phyloP scores from a whole-genome alignment of 1,139 yeast genomes.

The Wickerhamiella pararugosa region DNA sequence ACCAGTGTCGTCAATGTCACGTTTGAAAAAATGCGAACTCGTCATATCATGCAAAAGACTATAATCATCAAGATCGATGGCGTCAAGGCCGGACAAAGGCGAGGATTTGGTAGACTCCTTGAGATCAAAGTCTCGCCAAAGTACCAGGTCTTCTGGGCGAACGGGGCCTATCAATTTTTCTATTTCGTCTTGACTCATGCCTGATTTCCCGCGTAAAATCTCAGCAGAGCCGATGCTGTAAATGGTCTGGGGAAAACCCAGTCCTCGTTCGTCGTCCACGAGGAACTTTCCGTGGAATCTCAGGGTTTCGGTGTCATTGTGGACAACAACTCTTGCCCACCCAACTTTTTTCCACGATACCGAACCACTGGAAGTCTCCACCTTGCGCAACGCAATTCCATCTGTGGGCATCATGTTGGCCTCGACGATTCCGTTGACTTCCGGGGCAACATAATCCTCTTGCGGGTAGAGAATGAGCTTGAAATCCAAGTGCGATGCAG shows the following conservation, averaged over 20 bases:
- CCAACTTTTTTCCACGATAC: slow-evolving; percentile 20
- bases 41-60: slow-evolving; percentile 3
- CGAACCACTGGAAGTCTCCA: slow-evolving; percentile 10
- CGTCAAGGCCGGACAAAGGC: slow-evolving; percentile 3
- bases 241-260: slow-evolving; percentile 22
- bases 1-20: slow-evolving; percentile 17
- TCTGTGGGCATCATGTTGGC: slow-evolving; percentile 17
- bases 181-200: slow-evolving; percentile 12
- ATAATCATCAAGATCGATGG: slow-evolving; percentile 4
- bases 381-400: slow-evolving; percentile 21
- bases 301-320: slow-evolving; percentile 12
- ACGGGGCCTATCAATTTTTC: slow-evolving; percentile 5
- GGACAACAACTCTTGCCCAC: slow-evolving; percentile 23
- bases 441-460: slow-evolving; percentile 4
- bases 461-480: slow-evolving; percentile 20
- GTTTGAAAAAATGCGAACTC: slow-evolving; percentile 1
- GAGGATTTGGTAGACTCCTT: slow-evolving; percentile 6
- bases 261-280: slow-evolving; percentile 22
- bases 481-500: slow-evolving; percentile 18
- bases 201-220: slow-evolving; percentile 7
- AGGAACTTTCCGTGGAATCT: slow-evolving; percentile 22
- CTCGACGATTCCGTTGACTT: slow-evolving; percentile 10
- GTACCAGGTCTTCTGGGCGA: slow-evolving; percentile 14
- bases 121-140: slow-evolving; percentile 25
- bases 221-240: slow-evolving; percentile 17